Evolutionary conservation across 1,139 yeast species (phyloP), one percentile per base, ranked within the genome.

Genomic region (Debaryomyces coudertii): DNA sequence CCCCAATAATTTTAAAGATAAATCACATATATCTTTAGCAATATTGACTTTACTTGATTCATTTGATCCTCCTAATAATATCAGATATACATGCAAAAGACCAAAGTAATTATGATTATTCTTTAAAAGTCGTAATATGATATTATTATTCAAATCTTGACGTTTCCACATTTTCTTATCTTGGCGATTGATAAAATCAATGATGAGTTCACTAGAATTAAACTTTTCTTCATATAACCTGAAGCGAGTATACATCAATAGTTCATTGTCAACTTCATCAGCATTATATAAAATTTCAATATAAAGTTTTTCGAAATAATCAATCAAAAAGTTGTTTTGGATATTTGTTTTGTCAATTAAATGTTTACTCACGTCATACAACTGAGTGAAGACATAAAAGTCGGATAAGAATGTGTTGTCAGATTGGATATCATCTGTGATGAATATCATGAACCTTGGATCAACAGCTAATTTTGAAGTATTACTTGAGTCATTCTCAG

Each of bases 1-100:
- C 5, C 43, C 45, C 22, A 57, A 34, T 25, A 60, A 44, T 18
- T 47, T 50, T 5, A 45, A 27, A 2, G 51, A 33, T 16, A 53
- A 8, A 12, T 42, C 43, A 48, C 60, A 55, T 24, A 65, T 52
- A 24, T 54, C 46, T 31, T 55, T 54, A 16, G 51, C 43, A 33
- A 48, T 25, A 40, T 52, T 40, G 4, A 29, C 43, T 14, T 41
- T 22, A 20, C 8, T 4, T 2, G 3, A 11, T n/a, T 36, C 34
- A 2, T 24, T 23, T 12, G 37, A 12, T 9, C 9, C 16, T 2
- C 43, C 42, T 12, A 47, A 28, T 27, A 47, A 23, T 14, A 35
- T 42, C 25, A 44, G 37, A 23, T 51, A 53, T 8, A 48, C 36
- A 24, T 47, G 47, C 11, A 53, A 38, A 11, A 51, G 38, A 7